Evolutionary conservation across 179 eudicot species (phyloP).

Genomic region (Beta lomatogona): DNA sequence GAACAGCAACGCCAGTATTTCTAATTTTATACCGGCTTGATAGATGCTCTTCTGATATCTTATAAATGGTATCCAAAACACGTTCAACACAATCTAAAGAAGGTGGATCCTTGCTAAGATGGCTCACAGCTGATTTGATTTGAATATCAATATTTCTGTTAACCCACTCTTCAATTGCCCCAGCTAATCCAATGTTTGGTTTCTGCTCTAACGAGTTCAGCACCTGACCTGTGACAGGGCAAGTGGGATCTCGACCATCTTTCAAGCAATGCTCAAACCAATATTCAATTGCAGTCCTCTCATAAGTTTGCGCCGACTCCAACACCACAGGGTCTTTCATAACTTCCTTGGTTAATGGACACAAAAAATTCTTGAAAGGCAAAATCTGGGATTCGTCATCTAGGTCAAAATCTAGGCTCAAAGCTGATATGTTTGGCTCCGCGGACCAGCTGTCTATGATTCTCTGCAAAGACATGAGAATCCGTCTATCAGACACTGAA

Average conservation of each 20-base stretch:
- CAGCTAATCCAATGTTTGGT: constrained; percentile 70
- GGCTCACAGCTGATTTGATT: constrained; percentile 49
- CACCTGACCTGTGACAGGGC: constrained; percentile 70
- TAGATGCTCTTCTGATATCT: constrained; percentile 59
- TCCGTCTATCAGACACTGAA: constrained; percentile 59
- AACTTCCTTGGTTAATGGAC: constrained; percentile 70
- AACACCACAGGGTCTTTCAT: constrained; percentile 81
- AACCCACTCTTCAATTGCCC: constrained; percentile 78
- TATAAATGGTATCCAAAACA: constrained; percentile 48
- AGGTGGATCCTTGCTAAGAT: constrained; percentile 47
- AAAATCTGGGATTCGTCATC: constrained; percentile 59
- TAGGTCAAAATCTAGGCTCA: constrained; percentile 43
- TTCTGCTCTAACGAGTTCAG: constrained; percentile 61
- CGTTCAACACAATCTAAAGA: constrained; percentile 41
- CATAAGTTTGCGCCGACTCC: constrained; percentile 69
- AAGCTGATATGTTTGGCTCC: constrained; percentile 40
- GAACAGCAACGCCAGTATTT: constrained; percentile 48
- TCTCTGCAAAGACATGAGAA: constrained; percentile 54
- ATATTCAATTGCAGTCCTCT: constrained; percentile 62
- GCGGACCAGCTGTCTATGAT: constrained; percentile 50
- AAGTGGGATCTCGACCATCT: constrained; percentile 68
- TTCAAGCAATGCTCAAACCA: constrained; percentile 72
- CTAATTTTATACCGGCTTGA: constrained; percentile 61
- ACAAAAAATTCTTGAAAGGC: constrained; percentile 66
- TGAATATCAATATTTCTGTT: constrained; percentile 61